These are phyloP conservation scores for Lodderomyces elongisporus DNA, from an alignment of 1,139 yeast species.

Conservation along the genomic window DNA sequence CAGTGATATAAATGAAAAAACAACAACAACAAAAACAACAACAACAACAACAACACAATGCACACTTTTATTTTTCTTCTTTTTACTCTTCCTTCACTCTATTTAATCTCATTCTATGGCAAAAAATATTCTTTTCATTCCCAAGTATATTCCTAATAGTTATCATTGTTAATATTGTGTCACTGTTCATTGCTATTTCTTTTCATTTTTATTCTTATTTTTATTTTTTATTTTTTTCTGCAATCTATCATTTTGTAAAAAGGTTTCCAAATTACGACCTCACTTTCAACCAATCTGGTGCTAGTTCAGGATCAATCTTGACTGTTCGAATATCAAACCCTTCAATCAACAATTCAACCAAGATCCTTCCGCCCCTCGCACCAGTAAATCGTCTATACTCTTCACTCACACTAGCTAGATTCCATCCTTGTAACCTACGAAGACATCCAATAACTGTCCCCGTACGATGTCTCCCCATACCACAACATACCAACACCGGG, in stretches of 20 bases:
- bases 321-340: constrained; percentile 63
- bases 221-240: not conserved
- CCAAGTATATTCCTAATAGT: too few species aligned
- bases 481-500: constrained; percentile 88
- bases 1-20: too few species aligned
- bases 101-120: too few species aligned
- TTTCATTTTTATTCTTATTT: not conserved
- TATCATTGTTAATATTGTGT: not conserved
- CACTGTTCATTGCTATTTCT: not conserved
- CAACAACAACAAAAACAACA: too few species aligned
- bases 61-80: too few species aligned
- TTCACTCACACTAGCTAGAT: constrained; percentile 86
- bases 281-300: constrained; percentile 14
- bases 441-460: constrained; percentile 95
- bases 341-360: constrained; percentile 87
- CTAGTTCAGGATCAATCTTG: constrained; percentile 31
- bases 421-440: constrained; percentile 91
- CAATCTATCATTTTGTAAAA: too few species aligned
- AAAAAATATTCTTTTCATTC: too few species aligned
- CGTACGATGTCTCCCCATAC: constrained; percentile 96
- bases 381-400: constrained; percentile 94
- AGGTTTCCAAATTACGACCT: not conserved
- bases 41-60: too few species aligned
- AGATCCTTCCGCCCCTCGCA: constrained; percentile 82
- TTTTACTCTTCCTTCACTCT: too few species aligned